Conservation (phyloP, 2,329 filamentous ascomycete genomes). For the Neopestalotiopsis sp. region DNA sequence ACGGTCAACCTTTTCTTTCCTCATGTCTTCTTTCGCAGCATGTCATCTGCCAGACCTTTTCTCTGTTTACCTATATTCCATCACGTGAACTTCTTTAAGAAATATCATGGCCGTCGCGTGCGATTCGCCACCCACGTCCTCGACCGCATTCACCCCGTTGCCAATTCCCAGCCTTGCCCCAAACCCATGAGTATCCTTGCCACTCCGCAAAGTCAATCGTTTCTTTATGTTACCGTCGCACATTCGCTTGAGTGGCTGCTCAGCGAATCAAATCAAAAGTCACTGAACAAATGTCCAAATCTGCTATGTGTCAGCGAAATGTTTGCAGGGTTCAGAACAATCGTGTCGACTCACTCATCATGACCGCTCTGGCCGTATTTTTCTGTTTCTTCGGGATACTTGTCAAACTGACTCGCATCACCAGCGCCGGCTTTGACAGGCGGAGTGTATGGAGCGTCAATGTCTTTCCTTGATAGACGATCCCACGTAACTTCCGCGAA, state of each 20-base stretch:
- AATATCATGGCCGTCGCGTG: background rate
- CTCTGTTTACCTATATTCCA: background rate
- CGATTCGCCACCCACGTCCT: background rate
- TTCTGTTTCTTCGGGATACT: constrained; percentile 96
- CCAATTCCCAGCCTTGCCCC: constrained; percentile 5
- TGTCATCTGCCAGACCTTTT: background rate
- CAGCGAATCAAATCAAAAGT: constrained; percentile 62
- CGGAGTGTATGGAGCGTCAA: constrained; percentile 96
- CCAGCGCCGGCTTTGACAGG: constrained; percentile 92
- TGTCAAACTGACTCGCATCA: constrained; percentile 96
- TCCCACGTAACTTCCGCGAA: constrained; percentile 99
- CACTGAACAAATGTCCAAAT: constrained; percentile 75
- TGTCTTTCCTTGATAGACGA: constrained; percentile 89
- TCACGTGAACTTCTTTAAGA: background rate
- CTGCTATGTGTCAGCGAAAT: constrained; percentile 45
- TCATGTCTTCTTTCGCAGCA: background rate
- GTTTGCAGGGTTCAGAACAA: background rate
- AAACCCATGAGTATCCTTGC: constrained; percentile 15
- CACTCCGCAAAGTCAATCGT: background rate
- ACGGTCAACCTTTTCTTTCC: background rate
- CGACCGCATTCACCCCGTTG: background rate
- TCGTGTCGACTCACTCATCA: constrained; percentile 75
- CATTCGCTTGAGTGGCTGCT: background rate
- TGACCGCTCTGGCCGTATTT: constrained; percentile 80
- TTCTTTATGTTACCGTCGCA: background rate